Evolutionary conservation across 495 filamentous ascomycete species (phyloP), one percentile per base, ranked within the genome.

Genomic region (Podospora conica): DNA sequence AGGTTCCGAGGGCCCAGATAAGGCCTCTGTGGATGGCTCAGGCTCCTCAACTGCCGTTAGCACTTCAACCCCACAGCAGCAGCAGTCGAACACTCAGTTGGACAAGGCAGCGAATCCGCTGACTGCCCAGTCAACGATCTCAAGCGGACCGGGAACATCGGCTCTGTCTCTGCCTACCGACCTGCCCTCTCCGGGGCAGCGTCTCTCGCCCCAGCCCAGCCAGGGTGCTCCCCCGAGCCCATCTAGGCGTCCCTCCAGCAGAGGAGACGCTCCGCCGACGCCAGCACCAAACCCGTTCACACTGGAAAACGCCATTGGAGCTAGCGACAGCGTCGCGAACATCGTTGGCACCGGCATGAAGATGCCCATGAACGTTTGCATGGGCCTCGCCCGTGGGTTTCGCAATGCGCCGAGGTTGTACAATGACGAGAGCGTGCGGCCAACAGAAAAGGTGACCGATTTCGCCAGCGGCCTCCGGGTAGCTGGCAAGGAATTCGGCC

Each of bases 341-440:
- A 89, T 95, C 56, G 83, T 93, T 6, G 83, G 82, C 31, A 86
- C 88, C 20, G 84, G 86, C n/a, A 76, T 93, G 61, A 86, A 88
- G 75, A 87, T 89, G 0, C 92, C 92, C 0, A 88, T 92, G 78
- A 91, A 96, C 67, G 85, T 95, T 64, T 88, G 90, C 12, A 78
- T 96, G 53, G 88, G 86, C 15, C 72, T 96, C 3, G 87, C 92
- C 0, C 90, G 88, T 74, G 92, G 92, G 9, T 96, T 96, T 68
- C 90, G 96, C 74, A 96, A 96, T 71, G 87, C 86, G 1, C 91
- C 92, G 0, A 89, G 85, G 63, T 75, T 96, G 1, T 95, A 94
- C 65, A 87, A 91, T 54, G 91, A 92, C 68, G 83, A 87, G 7
- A 92, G 84, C 56, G 87, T 96, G 3, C 83, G 86, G 15, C 83